Evolutionary conservation across 352 stramenopile species (phyloP), one percentile per base, ranked within the genome.

Genomic region (Phytophthora pluvialis): DNA sequence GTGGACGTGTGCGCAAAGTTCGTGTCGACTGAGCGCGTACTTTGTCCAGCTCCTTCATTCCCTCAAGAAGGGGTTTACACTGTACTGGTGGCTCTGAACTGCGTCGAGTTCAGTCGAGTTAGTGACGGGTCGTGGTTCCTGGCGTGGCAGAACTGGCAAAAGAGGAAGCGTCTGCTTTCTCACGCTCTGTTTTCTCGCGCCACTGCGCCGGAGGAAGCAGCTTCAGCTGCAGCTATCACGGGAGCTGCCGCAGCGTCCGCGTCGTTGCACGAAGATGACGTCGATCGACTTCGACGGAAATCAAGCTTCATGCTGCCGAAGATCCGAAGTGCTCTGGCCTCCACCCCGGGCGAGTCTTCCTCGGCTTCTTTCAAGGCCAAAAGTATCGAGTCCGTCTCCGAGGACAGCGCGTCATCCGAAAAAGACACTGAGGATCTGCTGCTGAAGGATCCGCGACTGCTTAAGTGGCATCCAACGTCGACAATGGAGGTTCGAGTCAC

Each of bases 111-210:
- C 64, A 86, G 76, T 55, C 46, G 61, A 2, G 64, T 83, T 5
- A 86, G 75, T 47, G 74, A 80, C 4, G 58, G 68, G 7, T 80
- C 83, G 13, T 94, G 80, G 83, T 91, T 91, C 50, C 60, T 93
- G 29, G 72, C 76, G n/a, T 95, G 87, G 87, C 81, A 90, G 26
- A 95, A 92, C 60, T 95, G 87, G 87, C 85, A 94, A 56, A 86
- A 82, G 28, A 72, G 84, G 7, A 90, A 90, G 58, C 72, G 75
- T 2, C 28, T 88, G 31, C 67, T 83, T 5, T 67, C 62, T 4
- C 75, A 84, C 49, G 58, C 55, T 6, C 39, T 83, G 18, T 86
- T 84, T 16, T 68, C 70, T 25, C 49, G 61, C 26, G 49, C 61
- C 3, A 68, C 36, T 8, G 55, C 43, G 12, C 2, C 39, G 3